A percentile compares a stretch with the other conserved stretches of the same genome.
These are phyloP conservation scores for Ganoderma lucidum DNA, from an alignment of 1,284 basidiomycete species.

Conservation along the genomic window DNA sequence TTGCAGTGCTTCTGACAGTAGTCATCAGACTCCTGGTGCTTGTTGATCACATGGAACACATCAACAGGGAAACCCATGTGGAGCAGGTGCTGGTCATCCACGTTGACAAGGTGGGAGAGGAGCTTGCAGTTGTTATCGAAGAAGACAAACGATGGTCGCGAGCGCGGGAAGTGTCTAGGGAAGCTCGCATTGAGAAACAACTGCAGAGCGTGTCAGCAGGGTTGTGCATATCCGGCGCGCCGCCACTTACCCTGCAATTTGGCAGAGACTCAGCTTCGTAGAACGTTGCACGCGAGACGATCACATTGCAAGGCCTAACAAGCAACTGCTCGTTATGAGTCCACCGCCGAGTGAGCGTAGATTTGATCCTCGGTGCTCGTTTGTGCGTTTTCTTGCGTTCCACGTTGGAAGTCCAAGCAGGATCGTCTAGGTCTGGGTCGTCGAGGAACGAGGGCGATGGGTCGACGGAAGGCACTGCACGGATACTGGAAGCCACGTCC, in stretches of 20 bases:
- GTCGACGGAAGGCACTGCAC: not conserved
- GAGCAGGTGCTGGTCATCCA: not conserved
- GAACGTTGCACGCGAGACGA: conserved; percentile 38
- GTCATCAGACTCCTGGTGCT: conserved; percentile 42
- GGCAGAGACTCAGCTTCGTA: conserved; percentile 37
- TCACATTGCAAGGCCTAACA: conserved; percentile 39
- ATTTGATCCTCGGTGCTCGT: not conserved
- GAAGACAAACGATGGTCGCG: conserved; percentile 27
- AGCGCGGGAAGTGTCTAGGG: not conserved
- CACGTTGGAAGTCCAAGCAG: not conserved
- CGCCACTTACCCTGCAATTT: not conserved
- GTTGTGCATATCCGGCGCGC: no score
- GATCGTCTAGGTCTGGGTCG: not conserved
- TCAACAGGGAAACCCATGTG: conserved; percentile 40
- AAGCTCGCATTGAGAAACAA: not conserved
- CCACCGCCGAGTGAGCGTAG: conserved; percentile 29
- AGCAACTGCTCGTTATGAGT: conserved; percentile 45
- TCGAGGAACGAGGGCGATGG: not conserved
- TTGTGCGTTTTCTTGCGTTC: not conserved
- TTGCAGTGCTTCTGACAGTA: conserved; percentile 44
- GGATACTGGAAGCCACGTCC: not conserved
- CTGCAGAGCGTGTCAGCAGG: not conserved
- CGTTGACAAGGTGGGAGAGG: conserved; percentile 11
- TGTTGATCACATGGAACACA: conserved; percentile 44
- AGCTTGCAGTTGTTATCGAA: conserved; percentile 43